A percentile compares a stretch with the other conserved stretches of the same genome.
Evolutionary conservation across 768 basidiomycete genomes (phyloP).

Genomic region (Mycena epipterygia): DNA sequence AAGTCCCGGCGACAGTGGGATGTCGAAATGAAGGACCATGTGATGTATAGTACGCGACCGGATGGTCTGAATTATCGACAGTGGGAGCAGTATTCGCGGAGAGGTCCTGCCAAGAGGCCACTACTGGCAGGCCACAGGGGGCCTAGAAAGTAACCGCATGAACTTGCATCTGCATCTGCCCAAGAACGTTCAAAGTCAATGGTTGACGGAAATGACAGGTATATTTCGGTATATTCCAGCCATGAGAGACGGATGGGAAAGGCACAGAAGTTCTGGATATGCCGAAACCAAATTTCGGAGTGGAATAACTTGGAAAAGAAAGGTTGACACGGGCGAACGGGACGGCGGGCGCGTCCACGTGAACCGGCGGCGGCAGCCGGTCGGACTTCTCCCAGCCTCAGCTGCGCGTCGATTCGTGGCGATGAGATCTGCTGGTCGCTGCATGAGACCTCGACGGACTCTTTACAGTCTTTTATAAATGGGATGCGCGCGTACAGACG

Average conservation of each 20-base stretch:
- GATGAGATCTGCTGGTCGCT: neutral
- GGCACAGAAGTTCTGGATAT: no score
- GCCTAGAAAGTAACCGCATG: neutral
- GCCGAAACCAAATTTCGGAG: no score
- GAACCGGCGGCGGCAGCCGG: no score
- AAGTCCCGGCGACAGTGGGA: no score
- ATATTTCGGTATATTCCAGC: no score
- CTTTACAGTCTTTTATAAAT: neutral
- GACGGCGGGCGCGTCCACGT: no score
- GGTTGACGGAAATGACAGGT: neutral
- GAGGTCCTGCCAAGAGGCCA: neutral
- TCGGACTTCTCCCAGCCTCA: neutral
- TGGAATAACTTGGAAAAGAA: no score
- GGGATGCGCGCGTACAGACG: neutral
- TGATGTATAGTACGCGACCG: no score
- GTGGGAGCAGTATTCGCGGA: neutral
- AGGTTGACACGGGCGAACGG: no score
- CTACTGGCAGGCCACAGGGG: neutral
- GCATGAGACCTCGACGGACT: neutral
- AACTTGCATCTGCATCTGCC: neutral
- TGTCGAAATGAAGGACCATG: no score
- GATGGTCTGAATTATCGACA: conserved; percentile 3
- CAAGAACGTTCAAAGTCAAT: no score
- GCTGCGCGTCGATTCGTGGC: neutral
- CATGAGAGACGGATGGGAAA: no score